Percentiles rank a stretch among this genome's conserved stretches.
Conservation (phyloP, 2,329 filamentous ascomycete genomes). For the Monilinia laxa region DNA sequence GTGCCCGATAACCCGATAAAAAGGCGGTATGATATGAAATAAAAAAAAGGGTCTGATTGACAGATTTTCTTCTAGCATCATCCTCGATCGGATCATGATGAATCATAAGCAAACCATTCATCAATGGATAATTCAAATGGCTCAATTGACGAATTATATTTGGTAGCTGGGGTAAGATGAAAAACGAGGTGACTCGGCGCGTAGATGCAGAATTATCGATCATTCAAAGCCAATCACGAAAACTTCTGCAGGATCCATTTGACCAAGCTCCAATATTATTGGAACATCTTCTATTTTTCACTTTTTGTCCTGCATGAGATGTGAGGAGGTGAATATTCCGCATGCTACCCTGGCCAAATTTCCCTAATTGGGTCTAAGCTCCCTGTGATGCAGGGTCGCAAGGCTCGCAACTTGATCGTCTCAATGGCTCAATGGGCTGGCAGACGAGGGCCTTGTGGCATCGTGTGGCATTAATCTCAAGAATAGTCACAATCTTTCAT, state of each 20-base stretch:
- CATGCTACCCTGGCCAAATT: slow-evolving; percentile 5
- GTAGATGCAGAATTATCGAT: slow-evolving; percentile 29
- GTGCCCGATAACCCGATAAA: slow-evolving; percentile 13
- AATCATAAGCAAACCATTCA: slow-evolving; percentile 5
- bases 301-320: slow-evolving; percentile 8
- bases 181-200: slow-evolving; percentile 28
- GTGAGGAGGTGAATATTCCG: slow-evolving; percentile 5
- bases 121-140: slow-evolving; percentile 4
- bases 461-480: slow-evolving; percentile 19
- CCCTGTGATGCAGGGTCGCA: slow-evolving; percentile 7
- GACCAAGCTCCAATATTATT: slow-evolving; percentile 25
- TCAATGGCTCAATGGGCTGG: slow-evolving; percentile 16
- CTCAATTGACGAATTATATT: slow-evolving; percentile 32
- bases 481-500: slow-evolving; percentile 36
- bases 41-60: slow-evolving; percentile 16
- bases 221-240: slow-evolving; percentile 30
- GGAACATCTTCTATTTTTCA: slow-evolving; percentile 19
- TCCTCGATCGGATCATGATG: slow-evolving; percentile 12
- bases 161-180: slow-evolving; percentile 21
- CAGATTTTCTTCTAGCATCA: slow-evolving; percentile 7
- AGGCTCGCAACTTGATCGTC: slow-evolving; percentile 14
- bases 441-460: slow-evolving; percentile 17
- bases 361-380: slow-evolving; percentile 17
- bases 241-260: slow-evolving; percentile 22
- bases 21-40: slow-evolving; percentile 10